These are phyloP conservation scores for Candida ficus DNA, from an alignment of 805 yeast genomes.

Conservation along the genomic window DNA sequence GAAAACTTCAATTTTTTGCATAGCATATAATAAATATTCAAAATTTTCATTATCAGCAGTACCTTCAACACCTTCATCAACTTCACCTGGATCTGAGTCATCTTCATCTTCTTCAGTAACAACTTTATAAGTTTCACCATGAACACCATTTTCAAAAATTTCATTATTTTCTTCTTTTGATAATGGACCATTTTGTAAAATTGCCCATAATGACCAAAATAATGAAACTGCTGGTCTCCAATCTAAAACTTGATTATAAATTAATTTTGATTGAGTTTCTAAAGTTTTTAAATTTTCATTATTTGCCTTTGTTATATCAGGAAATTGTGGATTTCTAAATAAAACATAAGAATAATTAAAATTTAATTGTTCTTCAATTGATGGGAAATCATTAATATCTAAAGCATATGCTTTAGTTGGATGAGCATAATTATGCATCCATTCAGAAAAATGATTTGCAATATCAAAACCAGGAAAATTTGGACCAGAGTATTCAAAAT, in stretches of 20 bases:
- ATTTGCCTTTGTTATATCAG: conserved; percentile 11
- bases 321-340: conserved; percentile 33
- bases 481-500: conserved; percentile 92
- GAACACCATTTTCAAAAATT: conserved; percentile 45
- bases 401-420: conserved; percentile 41
- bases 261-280: conserved; percentile 40
- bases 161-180: conserved; percentile 12
- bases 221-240: conserved; percentile 83
- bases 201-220: conserved; percentile 90
- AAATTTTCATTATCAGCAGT: conserved; percentile 53
- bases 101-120: conserved; percentile 25
- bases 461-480: conserved; percentile 86
- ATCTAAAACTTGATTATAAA: conserved; percentile 58
- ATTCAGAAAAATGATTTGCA: conserved; percentile 90
- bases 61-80: conserved; percentile 27
- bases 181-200: conserved; percentile 61
- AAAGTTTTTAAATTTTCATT: conserved; percentile 20
- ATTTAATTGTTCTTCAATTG: conserved; percentile 59
- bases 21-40: conserved; percentile 70
- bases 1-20: conserved; percentile 66
- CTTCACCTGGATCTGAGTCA: conserved; percentile 22
- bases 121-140: conserved; percentile 43
- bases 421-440: conserved; percentile 90
- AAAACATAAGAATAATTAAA: conserved; percentile 76
- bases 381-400: conserved; percentile 59